Evolutionary conservation across 441 rosid genomes (phyloP).

Genomic region (Populus hybrid): DNA sequence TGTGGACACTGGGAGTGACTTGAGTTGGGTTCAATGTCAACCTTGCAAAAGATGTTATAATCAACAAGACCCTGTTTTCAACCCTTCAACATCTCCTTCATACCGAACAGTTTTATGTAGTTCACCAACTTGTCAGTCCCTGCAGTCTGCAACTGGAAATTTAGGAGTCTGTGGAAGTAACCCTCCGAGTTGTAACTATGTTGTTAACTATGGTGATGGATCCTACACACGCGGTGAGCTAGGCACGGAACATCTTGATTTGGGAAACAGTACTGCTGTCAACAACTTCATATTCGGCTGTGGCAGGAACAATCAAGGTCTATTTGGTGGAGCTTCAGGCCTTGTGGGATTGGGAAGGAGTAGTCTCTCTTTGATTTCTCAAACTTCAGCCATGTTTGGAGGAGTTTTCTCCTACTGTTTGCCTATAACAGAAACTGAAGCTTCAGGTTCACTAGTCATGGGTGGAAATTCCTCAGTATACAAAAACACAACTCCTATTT

Average conservation of each 20-base stretch:
- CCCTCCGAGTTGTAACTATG: constrained; percentile 54
- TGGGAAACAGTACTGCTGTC: constrained; percentile 38
- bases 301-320: constrained; percentile 71
- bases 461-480: constrained; percentile 60
- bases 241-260: constrained; percentile 49
- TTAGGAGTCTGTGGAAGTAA: constrained; percentile 46
- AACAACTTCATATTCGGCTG: constrained; percentile 69
- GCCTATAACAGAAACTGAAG: constrained; percentile 57
- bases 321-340: constrained; percentile 90
- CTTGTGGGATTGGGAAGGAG: constrained; percentile 86
- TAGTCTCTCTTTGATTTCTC: constrained; percentile 64
- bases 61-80: constrained; percentile 72
- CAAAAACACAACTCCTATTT: constrained; percentile 60
- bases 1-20: constrained; percentile 92
- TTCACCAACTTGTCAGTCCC: constrained; percentile 65
- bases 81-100: constrained; percentile 62
- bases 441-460: constrained; percentile 73
- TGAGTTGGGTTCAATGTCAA: constrained; percentile 94
- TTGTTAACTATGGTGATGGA: constrained; percentile 83
- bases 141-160: constrained; percentile 49
- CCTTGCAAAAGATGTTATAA: constrained; percentile 74
- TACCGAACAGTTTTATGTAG: constrained; percentile 54
- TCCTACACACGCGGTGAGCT: constrained; percentile 81
- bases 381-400: constrained; percentile 47
- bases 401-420: constrained; percentile 91